Percentiles rank a stretch among this genome's conserved stretches.
Evolutionary conservation across 2,329 filamentous ascomycete genomes (phyloP).

Genomic region (Colletotrichum orbiculare): DNA sequence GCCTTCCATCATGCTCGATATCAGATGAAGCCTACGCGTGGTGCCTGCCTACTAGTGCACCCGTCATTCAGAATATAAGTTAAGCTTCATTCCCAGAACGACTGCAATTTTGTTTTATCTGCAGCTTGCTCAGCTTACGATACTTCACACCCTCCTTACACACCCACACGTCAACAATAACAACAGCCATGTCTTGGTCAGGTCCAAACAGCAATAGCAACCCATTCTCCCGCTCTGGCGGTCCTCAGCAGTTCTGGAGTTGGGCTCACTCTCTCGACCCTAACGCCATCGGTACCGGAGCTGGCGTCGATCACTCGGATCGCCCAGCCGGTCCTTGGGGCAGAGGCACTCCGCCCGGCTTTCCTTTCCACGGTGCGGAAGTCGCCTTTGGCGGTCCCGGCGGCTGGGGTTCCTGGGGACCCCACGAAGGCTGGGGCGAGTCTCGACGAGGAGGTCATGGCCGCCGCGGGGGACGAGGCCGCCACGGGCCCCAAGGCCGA

Average conservation of each 20-base stretch:
- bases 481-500: slow-evolving; percentile 32
- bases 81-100: not conserved
- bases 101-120: not conserved
- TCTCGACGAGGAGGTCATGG: slow-evolving; percentile 15
- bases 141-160: not conserved
- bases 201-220: slow-evolving; percentile 33
- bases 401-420: slow-evolving; percentile 25
- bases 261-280: slow-evolving; percentile 50
- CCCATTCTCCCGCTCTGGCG: slow-evolving; percentile 22
- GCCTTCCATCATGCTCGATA: slow-evolving; percentile 29
- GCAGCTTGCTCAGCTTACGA: slow-evolving; percentile 6
- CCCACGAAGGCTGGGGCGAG: slow-evolving; percentile 28
- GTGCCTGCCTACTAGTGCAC: slow-evolving; percentile 24
- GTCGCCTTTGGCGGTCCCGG: slow-evolving; percentile 29
- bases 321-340: slow-evolving; percentile 43
- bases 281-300: slow-evolving; percentile 42
- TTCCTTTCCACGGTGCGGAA: slow-evolving; percentile 46
- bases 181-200: slow-evolving; percentile 36
- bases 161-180: not conserved
- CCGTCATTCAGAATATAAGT: slow-evolving; percentile 16
- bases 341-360: slow-evolving; percentile 44
- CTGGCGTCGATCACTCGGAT: slow-evolving; percentile 54
- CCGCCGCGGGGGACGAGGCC: slow-evolving; percentile 2
- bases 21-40: slow-evolving; percentile 33
- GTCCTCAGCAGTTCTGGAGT: slow-evolving; percentile 38